These are phyloP conservation scores for Corymbia calophylla DNA, from an alignment of 441 rosid genomes.

Conservation along the genomic window DNA sequence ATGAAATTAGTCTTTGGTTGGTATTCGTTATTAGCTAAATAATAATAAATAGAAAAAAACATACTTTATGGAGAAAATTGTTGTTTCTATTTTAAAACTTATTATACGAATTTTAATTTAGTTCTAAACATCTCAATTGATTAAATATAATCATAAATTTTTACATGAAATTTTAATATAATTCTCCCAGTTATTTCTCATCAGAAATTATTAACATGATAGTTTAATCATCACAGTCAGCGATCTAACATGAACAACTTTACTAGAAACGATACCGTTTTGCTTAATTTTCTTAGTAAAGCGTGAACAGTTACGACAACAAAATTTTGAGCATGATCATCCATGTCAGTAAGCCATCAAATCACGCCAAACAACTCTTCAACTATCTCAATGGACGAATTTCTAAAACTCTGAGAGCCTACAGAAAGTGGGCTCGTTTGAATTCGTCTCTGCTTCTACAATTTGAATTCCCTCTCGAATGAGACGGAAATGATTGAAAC, in stretches of 20 bases:
- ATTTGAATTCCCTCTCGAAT: not conserved
- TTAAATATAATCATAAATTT: fast-evolving
- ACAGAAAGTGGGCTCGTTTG: not conserved
- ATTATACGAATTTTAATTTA: not conserved
- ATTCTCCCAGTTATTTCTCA: not conserved
- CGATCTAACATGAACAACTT: not conserved
- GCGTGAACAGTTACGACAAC: not conserved
- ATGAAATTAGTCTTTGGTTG: not conserved
- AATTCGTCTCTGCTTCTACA: not conserved
- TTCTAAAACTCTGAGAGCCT: not conserved
- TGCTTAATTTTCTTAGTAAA: not conserved
- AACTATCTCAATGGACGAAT: not conserved
- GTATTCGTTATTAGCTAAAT: not conserved
- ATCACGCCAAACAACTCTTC: not conserved
- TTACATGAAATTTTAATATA: not conserved
- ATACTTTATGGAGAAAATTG: not conserved
- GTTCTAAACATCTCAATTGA: not conserved
- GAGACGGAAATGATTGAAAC: not conserved
- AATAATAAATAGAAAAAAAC: not conserved
- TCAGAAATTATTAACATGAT: not conserved
- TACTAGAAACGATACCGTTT: fast-evolving
- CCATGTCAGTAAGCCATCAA: not conserved
- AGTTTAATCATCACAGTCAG: fast-evolving
- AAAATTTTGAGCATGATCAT: not conserved
- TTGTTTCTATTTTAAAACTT: fast-evolving